phyloP scores from a whole-genome alignment of 495 filamentous ascomycete genomes.

The Penicillium subrubescens region DNA sequence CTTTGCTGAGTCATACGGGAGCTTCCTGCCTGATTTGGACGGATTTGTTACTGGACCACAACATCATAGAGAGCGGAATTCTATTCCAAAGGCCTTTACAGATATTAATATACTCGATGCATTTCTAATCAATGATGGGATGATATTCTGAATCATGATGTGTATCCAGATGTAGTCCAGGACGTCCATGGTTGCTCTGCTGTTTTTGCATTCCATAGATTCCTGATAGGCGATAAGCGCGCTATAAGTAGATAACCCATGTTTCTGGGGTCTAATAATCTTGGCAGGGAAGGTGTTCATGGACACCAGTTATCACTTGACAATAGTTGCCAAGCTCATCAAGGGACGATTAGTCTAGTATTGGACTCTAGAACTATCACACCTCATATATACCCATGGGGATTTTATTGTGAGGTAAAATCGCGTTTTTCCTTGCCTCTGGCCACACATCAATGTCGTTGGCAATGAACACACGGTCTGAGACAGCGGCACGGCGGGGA shows the following conservation, averaged over 20 bases:
- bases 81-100: too few relatives aligned
- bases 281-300: background rate
- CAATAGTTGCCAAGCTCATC: constrained; percentile 8
- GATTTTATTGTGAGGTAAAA: background rate
- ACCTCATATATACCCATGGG: background rate
- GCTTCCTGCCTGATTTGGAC: background rate
- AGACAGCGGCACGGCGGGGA: constrained; percentile 20
- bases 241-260: background rate
- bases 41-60: too few relatives aligned
- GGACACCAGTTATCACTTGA: background rate
- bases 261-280: background rate
- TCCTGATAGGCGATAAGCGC: background rate
- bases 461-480: constrained; percentile 21
- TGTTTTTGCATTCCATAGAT: background rate
- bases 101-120: too few relatives aligned
- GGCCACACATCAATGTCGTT: background rate
- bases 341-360: background rate
- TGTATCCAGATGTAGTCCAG: too few relatives aligned
- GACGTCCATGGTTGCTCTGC: too few relatives aligned
- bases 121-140: too few relatives aligned
- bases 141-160: too few relatives aligned
- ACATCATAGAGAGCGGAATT: too few relatives aligned
- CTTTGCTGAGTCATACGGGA: background rate
- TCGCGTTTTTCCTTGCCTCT: background rate
- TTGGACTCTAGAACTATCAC: too few relatives aligned